Conservation (phyloP, 805 yeast genomes). For the Tetrapisispora nanseiensis region DNA sequence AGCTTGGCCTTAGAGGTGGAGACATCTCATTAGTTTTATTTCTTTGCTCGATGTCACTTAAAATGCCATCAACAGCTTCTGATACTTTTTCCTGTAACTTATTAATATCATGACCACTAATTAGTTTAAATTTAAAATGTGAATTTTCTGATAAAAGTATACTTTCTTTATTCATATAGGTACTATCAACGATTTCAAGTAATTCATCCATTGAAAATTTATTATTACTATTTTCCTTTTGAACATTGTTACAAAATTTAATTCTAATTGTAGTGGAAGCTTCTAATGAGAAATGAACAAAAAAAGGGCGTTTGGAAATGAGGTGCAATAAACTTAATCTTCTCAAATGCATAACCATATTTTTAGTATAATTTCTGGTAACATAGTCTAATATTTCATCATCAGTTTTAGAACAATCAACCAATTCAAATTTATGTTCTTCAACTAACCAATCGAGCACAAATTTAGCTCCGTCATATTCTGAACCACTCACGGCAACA, state of each 20-base stretch:
- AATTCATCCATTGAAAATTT: slow-evolving; percentile 27
- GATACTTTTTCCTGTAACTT: slow-evolving; percentile 6
- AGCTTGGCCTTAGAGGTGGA: slow-evolving; percentile 56
- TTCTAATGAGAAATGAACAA: slow-evolving; percentile 68
- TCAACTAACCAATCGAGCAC: slow-evolving; percentile 12
- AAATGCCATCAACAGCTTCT: slow-evolving; percentile 8
- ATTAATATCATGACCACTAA: slow-evolving; percentile 2
- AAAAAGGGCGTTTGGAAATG: slow-evolving; percentile 66
- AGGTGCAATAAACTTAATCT: slow-evolving; percentile 35
- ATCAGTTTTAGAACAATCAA: slow-evolving; percentile 16
- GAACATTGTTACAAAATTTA: slow-evolving; percentile 2
- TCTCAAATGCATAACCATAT: slow-evolving; percentile 48
- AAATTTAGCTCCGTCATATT: slow-evolving; percentile 17
- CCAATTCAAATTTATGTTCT: slow-evolving; percentile 13
- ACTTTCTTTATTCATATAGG: slow-evolving; percentile 11
- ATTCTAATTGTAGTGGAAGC: slow-evolving; percentile 51
- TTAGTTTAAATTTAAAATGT: slow-evolving; percentile 16
- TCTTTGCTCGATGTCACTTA: slow-evolving; percentile 9
- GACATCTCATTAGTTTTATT: slow-evolving; percentile 9
- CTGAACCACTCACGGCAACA: slow-evolving; percentile 24
- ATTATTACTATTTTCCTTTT: not conserved
- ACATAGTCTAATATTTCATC: slow-evolving; percentile 47
- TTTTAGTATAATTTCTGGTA: slow-evolving; percentile 54
- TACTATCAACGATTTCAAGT: slow-evolving; percentile 26
- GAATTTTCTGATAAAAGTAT: slow-evolving; percentile 19